phyloP scores from a whole-genome alignment of 148 eudicot genomes.

The Camellia lanceoleosa region DNA sequence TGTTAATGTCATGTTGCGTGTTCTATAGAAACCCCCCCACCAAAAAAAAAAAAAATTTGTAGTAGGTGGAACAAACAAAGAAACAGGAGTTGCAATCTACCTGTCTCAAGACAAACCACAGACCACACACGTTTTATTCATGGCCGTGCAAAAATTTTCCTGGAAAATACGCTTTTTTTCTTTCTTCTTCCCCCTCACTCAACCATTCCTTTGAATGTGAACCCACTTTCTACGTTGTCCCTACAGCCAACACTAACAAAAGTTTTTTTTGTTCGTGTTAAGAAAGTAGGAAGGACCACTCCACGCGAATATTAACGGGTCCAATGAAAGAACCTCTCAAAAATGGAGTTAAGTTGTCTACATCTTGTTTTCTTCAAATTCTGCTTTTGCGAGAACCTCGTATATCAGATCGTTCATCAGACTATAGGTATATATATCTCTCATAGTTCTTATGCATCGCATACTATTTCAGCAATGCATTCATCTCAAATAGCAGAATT shows the following conservation, averaged over 20 bases:
- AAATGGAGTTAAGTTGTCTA: too few relatives aligned
- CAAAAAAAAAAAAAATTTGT: neutral
- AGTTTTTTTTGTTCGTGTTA: neutral
- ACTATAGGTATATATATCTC: too few relatives aligned
- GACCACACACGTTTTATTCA: neutral
- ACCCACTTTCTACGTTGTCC: conserved; percentile 1
- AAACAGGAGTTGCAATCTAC: neutral
- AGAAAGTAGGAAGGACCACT: neutral
- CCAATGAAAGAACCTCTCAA: too few relatives aligned
- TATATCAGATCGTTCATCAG: too few relatives aligned
- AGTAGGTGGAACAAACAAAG: neutral
- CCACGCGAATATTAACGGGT: too few relatives aligned
- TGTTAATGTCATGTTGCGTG: neutral
- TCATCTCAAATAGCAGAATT: too few relatives aligned
- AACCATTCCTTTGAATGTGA: conserved; percentile 1
- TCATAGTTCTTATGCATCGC: too few relatives aligned
- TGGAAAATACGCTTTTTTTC: neutral
- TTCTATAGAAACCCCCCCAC: neutral
- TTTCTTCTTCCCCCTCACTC: neutral
- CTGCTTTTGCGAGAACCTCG: too few relatives aligned
- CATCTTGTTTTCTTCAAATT: too few relatives aligned
- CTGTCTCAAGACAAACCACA: conserved; percentile 1
- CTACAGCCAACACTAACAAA: neutral
- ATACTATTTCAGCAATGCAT: too few relatives aligned
- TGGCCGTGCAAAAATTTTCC: neutral